Base-by-base conservation (phyloP, 2,329 filamentous ascomycete genomes). In the Amesomyces nigricolor region DNA sequence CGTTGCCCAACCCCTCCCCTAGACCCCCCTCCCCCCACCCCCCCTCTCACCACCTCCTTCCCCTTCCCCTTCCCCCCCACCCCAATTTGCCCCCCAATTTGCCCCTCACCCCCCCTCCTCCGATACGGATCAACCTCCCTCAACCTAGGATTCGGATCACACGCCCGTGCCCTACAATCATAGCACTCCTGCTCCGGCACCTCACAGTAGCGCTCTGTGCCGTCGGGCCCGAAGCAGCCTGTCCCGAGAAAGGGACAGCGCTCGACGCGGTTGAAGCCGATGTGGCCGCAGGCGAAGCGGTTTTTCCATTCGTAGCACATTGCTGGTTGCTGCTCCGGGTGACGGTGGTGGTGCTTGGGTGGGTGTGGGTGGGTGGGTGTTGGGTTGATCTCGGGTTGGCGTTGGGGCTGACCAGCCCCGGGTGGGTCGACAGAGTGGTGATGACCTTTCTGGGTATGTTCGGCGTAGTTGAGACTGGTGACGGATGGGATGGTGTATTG, bases 231-330 rank as follows among this genome's bases (percentile, higher is more conserved):
- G 35, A 46, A 54, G 42, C 53, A 54, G 40, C 53, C 53, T 4
- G 32, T n/a, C 9, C 53, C 53, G 5, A 54, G 53, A 22, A 22
- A 6, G 30, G 17, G 6, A 17, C 47, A 51, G 3, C 44, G 42
- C 51, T 57, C 50, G 47, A 47, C 47, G 29, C 51, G 42, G 8
- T 35, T 26, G 46, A 51, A 57, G 13, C 48, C 48, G 30, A 49
- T 35, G 54, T 57, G 54, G 9, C 49, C 49, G 54, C 54, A 57
- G 44, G 14, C 16, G 40, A 49, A 57, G 38, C 29, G 42, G 40
- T 56, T 59, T 17, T 54, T 54, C 53, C 53, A 54, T 22, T 54
- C 53, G 47, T 46, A 54, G 53, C 53, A 54, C 53, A 54, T 54
- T 9, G 17, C 17, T 17, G 8, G 7, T 30, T n/a, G n/a, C n/a